Evolutionary conservation across 2,329 filamentous ascomycete species (phyloP), one percentile per base, ranked within the genome.

Genomic region (Dothideomycetidae sp.): DNA sequence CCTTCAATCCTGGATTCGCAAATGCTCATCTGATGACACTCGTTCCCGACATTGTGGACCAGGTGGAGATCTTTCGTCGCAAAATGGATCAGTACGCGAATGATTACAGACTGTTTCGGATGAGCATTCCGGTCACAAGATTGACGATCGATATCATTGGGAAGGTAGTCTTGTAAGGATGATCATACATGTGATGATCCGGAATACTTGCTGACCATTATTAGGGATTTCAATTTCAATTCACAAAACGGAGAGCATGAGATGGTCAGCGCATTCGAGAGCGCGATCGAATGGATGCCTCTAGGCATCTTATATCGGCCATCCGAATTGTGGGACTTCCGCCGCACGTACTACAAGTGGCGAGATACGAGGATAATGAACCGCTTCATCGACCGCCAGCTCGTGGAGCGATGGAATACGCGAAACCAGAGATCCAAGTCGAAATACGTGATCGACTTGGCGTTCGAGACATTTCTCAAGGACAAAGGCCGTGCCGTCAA

Each of bases 1-100:
- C 57, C 5, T 65, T 65, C 52, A 63, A 62, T 34, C 59, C 60
- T 3, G 59, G 58, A 3, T 63, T 63, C 37, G 50, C 51, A 0
- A 42, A 50, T 11, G 42, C 49, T 9, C 56, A 63, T 44, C 48
- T 63, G 7, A 57, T 61, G 50, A 54, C 52, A 4, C 54, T 60
- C 35, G 53, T 58, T 4, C 55, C 59, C 1, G 39, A 41, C 3
- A 56, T 63, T 10, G 53, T 62, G 2, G 55, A 61, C 10, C 50
- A 55, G 16, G 50, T 48, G 9, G 26, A 48, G 9, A 45, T 49
- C 10, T 60, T 59, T 44, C 44, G 50, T 26, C 39, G 51, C 4
- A 53, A 57, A 10, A 53, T 65, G 33, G 46, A 50, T 3, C 33
- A 51, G 18, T 52, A 57, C 34, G 60, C 59, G 10, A 42, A 50